Conservation (phyloP, 2,329 filamentous ascomycete genomes). For the Amylocarpus encephaloides region DNA sequence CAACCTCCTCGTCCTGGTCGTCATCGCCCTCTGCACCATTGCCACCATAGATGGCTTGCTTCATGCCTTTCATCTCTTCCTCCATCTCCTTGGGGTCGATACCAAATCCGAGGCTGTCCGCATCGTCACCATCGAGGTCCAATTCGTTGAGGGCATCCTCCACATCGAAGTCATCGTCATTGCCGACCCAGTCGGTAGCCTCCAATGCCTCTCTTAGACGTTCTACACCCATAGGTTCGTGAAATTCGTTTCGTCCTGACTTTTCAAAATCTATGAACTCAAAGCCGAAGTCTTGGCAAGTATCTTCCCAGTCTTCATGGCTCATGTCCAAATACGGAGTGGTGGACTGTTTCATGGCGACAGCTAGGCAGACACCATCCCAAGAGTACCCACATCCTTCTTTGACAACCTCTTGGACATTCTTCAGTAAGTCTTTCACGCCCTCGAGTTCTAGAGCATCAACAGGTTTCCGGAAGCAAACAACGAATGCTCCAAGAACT, state of each 20-base stretch:
- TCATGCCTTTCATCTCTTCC: constrained; percentile 35
- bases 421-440: constrained; percentile 39
- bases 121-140: constrained; percentile 25
- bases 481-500: constrained; percentile 54
- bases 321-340: constrained; percentile 33
- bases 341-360: constrained; percentile 41
- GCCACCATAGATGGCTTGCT: constrained; percentile 30
- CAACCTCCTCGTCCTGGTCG: constrained; percentile 39
- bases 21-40: constrained; percentile 29
- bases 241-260: constrained; percentile 45
- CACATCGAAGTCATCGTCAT: constrained; percentile 28
- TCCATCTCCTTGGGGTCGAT: constrained; percentile 33
- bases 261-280: constrained; percentile 55
- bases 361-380: constrained; percentile 57
- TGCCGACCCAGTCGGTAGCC: constrained; percentile 55
- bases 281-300: constrained; percentile 49
- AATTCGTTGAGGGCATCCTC: constrained; percentile 20
- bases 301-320: constrained; percentile 54
- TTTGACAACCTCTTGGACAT: constrained; percentile 49
- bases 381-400: constrained; percentile 54
- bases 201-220: constrained; percentile 56
- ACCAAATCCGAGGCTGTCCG: constrained; percentile 25
- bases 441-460: constrained; percentile 17
- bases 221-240: constrained; percentile 53
- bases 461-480: constrained; percentile 43